phyloP scores from a whole-genome alignment of 192 early-diverging fungal genomes.

The Dissophora ornata region DNA sequence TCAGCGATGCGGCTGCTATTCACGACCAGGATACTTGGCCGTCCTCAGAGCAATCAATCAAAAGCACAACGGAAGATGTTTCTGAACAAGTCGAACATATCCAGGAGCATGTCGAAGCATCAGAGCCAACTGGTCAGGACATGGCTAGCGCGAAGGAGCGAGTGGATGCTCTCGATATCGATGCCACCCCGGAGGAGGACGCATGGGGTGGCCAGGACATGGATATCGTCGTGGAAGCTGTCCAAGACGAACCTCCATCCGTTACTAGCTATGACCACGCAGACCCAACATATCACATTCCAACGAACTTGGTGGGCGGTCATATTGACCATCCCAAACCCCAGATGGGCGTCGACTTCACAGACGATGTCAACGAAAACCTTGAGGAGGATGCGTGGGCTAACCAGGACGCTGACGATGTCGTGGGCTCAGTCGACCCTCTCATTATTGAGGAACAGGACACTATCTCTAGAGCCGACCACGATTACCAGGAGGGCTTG shows the following conservation, averaged over 20 bases:
- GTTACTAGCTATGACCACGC: no score
- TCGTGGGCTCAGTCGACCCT: background rate
- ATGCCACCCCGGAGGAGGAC: background rate
- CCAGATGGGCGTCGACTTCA: no score
- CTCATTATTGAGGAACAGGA: background rate
- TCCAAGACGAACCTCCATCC: background rate
- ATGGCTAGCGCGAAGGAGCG: no score
- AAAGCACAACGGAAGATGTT: background rate
- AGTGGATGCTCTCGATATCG: background rate
- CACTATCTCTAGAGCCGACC: no score
- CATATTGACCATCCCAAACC: no score
- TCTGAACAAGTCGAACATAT: background rate
- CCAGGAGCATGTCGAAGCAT: no score
- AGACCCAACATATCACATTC: no score
- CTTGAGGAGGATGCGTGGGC: slow-evolving; percentile 18
- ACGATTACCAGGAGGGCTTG: no score
- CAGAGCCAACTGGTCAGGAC: no score
- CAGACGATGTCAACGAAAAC: background rate
- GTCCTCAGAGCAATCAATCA: background rate
- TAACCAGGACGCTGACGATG: background rate
- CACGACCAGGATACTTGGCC: slow-evolving; percentile 20
- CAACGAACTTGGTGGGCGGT: no score
- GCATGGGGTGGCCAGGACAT: slow-evolving; percentile 7
- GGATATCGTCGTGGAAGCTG: background rate
- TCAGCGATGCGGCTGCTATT: slow-evolving; percentile 41